Evolutionary conservation across 2,329 filamentous ascomycete genomes (phyloP), one percentile per base, ranked within the genome.

Genomic region (Neofusicoccum sp.): DNA sequence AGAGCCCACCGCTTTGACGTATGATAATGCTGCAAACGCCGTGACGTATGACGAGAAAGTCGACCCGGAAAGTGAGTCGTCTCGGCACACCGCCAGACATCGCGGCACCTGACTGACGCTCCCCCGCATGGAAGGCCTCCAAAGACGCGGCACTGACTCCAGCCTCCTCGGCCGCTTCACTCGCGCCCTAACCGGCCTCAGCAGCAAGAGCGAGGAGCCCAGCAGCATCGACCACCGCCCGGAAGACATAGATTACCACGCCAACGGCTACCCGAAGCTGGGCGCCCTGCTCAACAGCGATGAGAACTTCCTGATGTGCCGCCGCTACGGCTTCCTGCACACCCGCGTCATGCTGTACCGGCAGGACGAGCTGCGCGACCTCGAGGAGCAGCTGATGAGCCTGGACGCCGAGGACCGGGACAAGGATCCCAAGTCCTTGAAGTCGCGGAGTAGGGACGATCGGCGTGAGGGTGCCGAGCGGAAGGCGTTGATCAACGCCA

Each of bases 251-350:
- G 61, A 62, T 34, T 62, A 56, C 4, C 61, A 62, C 29, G 33
- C 49, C 2, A 2, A 14, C 22, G 69, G 69, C 6, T 70, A 71
- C 61, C 67, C 69, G 4, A 64, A 65, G 39, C 37, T 72, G 3
- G 69, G 66, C 1, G 69, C 69, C 2, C 65, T 69, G 45, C 29
- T 71, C 28, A 69, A 68, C 61, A 68, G 66, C 58, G 68, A 71
- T 47, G 66, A 68, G 12, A 71, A 69, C 56, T 71, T 71, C 56
- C 41, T 70, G 4, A 65, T 72, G 12, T 65, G 63, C 45, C 66
- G 70, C 12, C 44, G 44, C 5, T 63, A 63, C 37, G 65, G 66
- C 6, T 64, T 66, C 4, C 37, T 67, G n/a, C 59, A 66, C 31
- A 64, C 65, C 31, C 66, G 67, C 14, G 54, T 68, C 6, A 31